Conservation (phyloP, 768 basidiomycete genomes). For the Podaxis rugospora region DNA sequence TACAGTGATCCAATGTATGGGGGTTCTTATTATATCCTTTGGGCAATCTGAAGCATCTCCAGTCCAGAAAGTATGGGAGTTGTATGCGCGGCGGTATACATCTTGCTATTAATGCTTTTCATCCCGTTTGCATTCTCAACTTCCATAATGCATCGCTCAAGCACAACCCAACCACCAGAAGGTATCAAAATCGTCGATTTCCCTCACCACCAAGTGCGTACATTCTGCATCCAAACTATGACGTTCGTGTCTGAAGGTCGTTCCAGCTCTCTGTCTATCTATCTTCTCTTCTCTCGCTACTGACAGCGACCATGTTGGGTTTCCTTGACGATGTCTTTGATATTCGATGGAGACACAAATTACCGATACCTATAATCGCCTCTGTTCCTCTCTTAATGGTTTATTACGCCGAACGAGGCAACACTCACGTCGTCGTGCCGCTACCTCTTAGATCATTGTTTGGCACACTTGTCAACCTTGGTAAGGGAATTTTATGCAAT, state of each 20-base stretch:
- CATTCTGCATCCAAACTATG: neutral
- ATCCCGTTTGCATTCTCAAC: constrained; percentile 94
- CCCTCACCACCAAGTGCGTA: constrained; percentile 70
- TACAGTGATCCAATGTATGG: constrained; percentile 69
- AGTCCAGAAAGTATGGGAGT: constrained; percentile 96
- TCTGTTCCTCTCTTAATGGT: constrained; percentile 94
- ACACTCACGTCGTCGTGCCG: constrained; percentile 92
- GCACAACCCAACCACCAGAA: constrained; percentile 41
- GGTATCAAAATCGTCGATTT: constrained; percentile 66
- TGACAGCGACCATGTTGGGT: constrained; percentile 91
- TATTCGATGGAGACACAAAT: constrained; percentile 96
- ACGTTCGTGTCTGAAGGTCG: neutral
- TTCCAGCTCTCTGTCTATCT: constrained; percentile 84
- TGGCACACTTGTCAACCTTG: constrained; percentile 81
- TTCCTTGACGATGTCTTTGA: constrained; percentile 98
- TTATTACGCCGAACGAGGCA: constrained; percentile 91
- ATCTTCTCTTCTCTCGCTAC: constrained; percentile 85
- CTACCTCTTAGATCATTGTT: constrained; percentile 71
- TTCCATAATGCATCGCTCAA: constrained; percentile 45
- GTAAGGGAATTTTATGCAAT: constrained; percentile 37
- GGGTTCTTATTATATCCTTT: neutral
- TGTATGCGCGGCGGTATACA: constrained; percentile 86
- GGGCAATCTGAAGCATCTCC: neutral
- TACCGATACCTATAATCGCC: constrained; percentile 95
- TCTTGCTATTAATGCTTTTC: constrained; percentile 82